These are phyloP conservation scores for Epichloe gansuensis DNA, from an alignment of 2,329 filamentous ascomycete genomes.

Conservation along the genomic window DNA sequence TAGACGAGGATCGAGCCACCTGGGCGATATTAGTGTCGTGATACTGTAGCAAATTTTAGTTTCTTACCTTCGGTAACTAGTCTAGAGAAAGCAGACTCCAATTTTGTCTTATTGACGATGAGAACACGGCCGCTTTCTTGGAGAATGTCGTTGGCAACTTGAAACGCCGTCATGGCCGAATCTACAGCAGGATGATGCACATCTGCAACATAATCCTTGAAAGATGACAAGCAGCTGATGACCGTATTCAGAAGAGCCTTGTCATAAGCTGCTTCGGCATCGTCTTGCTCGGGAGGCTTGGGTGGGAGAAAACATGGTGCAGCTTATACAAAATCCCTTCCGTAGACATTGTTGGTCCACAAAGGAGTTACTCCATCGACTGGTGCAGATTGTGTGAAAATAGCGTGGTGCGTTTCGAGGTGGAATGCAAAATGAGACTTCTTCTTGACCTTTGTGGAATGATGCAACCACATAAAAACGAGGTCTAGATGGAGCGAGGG, in stretches of 20 bases:
- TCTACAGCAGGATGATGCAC: background rate
- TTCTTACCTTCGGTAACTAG: background rate
- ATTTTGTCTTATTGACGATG: background rate
- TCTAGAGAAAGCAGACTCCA: background rate
- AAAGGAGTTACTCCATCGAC: background rate
- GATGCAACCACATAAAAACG: too few species aligned
- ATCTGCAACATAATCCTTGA: background rate
- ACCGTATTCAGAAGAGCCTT: constrained; percentile 1
- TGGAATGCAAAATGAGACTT: too few species aligned
- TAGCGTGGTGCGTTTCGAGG: background rate
- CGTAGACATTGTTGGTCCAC: background rate
- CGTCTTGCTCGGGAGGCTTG: constrained; percentile 12
- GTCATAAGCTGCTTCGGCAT: background rate
- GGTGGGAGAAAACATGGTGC: constrained; percentile 20
- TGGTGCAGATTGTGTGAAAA: background rate
- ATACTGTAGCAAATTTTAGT: background rate
- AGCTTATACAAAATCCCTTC: background rate
- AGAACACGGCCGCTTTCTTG: background rate
- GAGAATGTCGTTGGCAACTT: background rate
- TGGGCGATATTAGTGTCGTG: background rate
- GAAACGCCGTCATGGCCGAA: background rate
- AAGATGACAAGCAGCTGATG: background rate
- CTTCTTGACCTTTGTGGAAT: too few species aligned
- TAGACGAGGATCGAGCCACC: constrained; percentile 10
- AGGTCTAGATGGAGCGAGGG: too few species aligned